Evolutionary conservation across 108 stramenopile species (phyloP).

Genomic region (Cyclotella sp.): DNA sequence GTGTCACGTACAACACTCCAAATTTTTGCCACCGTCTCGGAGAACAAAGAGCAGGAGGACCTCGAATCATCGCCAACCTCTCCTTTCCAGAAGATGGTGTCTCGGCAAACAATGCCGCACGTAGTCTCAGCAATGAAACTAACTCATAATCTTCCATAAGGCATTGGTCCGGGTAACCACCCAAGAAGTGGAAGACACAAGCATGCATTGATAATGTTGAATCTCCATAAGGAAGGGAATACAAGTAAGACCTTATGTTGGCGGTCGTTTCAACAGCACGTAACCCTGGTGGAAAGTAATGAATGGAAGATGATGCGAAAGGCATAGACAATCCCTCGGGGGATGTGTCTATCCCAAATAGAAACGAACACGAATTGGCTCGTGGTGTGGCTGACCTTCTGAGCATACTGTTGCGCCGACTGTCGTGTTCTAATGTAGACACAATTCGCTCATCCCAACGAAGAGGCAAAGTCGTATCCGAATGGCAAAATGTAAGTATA

Average conservation of each 20-base stretch:
- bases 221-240: constrained; percentile 89
- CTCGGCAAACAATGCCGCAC: constrained; percentile 48
- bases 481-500: constrained; percentile 81
- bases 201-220: constrained; percentile 78
- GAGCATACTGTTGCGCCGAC: constrained; percentile 4
- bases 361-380: constrained; percentile 69
- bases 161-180: constrained; percentile 88
- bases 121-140: constrained; percentile 66
- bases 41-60: constrained; percentile 64
- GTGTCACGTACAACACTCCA: constrained; percentile 76
- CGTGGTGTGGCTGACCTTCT: constrained; percentile 15
- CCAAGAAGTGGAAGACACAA: constrained; percentile 66
- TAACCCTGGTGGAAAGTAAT: constrained; percentile 62
- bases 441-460: constrained; percentile 64
- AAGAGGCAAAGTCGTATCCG: constrained; percentile 67
- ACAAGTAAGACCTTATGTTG: constrained; percentile 60
- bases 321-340: constrained; percentile 54
- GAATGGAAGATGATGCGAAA: background rate
- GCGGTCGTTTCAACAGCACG: constrained; percentile 69
- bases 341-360: constrained; percentile 75
- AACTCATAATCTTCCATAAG: constrained; percentile 93
- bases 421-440: constrained; percentile 39
- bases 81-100: constrained; percentile 27
- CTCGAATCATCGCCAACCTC: constrained; percentile 55
- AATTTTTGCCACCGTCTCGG: constrained; percentile 87